Base-by-base conservation (phyloP, 768 basidiomycete genomes). In the Suillus decipiens region DNA sequence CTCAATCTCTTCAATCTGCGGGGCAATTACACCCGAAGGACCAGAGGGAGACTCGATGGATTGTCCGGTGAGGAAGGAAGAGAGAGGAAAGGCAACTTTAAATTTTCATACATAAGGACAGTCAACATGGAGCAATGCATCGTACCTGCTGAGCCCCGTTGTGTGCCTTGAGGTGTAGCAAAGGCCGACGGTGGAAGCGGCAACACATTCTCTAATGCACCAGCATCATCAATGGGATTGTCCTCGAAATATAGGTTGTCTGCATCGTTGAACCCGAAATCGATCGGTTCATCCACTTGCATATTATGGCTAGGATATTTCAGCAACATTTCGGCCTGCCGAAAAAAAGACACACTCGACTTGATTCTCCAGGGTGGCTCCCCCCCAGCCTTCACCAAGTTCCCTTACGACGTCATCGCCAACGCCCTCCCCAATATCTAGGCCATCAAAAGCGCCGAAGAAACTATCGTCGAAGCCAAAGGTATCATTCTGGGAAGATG, bases 341-440 rank as follows among this genome's bases (percentile, higher is more conserved):
- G n/a, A 34, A 59, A 10, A 6, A n/a, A 12, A 31, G 36, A 69
- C 69, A 60, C 66, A 67, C 69, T 65, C 62, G 62, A 67, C 43
- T 60, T 64, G 70, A 48, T 64, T 63, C 48, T 76, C 76, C 7
- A 62, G 1, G 24, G 39, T 69, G 9, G 76, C 75, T 51, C 76
- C 78, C 22, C 81, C 85, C 90, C 91, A 92, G 28, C 81, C 86
- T 68, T 86, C 86, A 36, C 90, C 92, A 3, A 93, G 79, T 68
- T 93, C 91, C 64, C 80, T 81, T 9, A 88, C 89, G 33, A 93
- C 77, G 67, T 93, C 92, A 53, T 91, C 90, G 4, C 87, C 89
- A 19, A 93, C 73, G 24, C 82, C 86, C 8, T 79, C 83, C n/a
- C 76, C 82, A 19, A 88, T 70, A 64, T 85, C 89, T 28, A 87